Conservation (phyloP, 2,329 filamentous ascomycete species). For the Ceratocystis harringtonii region DNA sequence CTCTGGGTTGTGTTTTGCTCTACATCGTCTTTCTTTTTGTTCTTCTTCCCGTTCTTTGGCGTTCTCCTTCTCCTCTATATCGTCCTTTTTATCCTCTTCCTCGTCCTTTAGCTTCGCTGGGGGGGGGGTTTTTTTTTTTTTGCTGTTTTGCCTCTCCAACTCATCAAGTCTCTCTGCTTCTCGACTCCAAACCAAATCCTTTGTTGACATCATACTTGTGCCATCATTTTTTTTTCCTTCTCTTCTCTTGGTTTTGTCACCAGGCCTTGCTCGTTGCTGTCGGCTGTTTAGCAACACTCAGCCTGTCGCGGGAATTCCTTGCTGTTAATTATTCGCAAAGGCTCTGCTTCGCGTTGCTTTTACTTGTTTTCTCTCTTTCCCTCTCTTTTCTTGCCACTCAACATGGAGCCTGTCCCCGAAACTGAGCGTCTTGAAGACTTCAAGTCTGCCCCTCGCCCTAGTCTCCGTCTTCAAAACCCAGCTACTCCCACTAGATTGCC, state of each 20-base stretch:
- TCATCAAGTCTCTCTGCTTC: no score
- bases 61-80: background rate
- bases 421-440: slow-evolving; percentile 55
- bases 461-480: slow-evolving; percentile 33
- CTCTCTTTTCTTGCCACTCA: slow-evolving; percentile 16
- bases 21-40: background rate
- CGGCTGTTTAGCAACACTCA: background rate
- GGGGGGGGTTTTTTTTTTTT: background rate
- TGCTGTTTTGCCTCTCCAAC: background rate
- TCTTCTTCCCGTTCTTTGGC: background rate
- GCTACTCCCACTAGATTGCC: slow-evolving; percentile 19
- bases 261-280: background rate
- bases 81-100: background rate
- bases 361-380: background rate
- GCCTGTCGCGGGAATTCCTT: background rate
- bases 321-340: background rate
- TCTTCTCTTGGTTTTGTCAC: background rate
- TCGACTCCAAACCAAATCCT: background rate
- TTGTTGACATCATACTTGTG: slow-evolving; percentile 1
- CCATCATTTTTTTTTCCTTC: background rate
- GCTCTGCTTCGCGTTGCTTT: slow-evolving; percentile 1
- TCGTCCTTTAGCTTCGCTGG: background rate
- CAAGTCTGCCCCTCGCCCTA: slow-evolving; percentile 40
- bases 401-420: slow-evolving; percentile 54
- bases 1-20: background rate